A percentile compares a stretch with the other conserved stretches of the same genome.
These are phyloP conservation scores for Colletotrichum acutatum DNA, from an alignment of 2,329 filamentous ascomycete genomes.

Conservation along the genomic window DNA sequence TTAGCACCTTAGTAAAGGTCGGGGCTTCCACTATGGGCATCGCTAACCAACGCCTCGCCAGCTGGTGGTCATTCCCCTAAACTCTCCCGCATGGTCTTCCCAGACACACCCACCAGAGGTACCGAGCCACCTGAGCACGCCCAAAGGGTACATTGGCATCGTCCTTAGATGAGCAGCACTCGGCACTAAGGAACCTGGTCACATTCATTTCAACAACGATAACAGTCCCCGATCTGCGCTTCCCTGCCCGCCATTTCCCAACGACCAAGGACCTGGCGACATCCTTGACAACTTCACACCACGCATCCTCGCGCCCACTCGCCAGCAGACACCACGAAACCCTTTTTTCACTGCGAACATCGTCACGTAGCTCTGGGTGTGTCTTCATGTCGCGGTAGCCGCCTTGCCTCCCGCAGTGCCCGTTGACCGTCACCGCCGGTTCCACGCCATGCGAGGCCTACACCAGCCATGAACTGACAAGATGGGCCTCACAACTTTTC, in stretches of 20 bases:
- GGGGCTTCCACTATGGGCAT: not conserved
- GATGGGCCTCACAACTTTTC: constrained; percentile 36
- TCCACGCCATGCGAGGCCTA: constrained; percentile 17
- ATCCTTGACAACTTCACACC: not conserved
- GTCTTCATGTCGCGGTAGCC: constrained; percentile 5
- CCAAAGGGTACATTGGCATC: not conserved
- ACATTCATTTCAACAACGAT: not conserved
- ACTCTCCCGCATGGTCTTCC: not conserved
- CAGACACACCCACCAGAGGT: not conserved
- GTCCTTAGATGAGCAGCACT: not conserved
- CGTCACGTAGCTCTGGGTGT: not conserved
- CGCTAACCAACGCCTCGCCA: not conserved
- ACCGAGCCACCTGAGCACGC: not conserved
- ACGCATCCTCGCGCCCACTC: not conserved
- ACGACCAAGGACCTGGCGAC: not conserved
- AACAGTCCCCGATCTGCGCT: not conserved
- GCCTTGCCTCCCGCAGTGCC: not conserved
- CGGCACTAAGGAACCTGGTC: not conserved
- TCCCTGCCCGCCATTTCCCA: not conserved
- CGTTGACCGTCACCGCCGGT: not conserved
- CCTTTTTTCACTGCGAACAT: not conserved
- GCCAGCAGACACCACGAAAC: not conserved
- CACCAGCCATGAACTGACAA: constrained; percentile 31
- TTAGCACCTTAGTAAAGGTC: not conserved
- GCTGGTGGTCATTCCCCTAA: not conserved